Conservation (phyloP, 306 rosid species). For the Fragaria iinumae region DNA sequence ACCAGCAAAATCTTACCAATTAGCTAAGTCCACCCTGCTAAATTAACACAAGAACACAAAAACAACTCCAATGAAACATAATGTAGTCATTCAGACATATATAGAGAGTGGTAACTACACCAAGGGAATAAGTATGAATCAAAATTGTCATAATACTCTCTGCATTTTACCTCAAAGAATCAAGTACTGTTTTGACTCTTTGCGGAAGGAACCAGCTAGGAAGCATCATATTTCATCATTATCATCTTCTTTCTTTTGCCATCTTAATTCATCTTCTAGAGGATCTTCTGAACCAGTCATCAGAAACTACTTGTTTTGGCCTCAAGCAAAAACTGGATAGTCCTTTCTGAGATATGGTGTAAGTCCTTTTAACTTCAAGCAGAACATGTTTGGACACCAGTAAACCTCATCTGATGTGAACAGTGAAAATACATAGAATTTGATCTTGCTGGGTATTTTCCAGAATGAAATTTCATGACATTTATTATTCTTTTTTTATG, state of each 20-base stretch:
- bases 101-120: no score
- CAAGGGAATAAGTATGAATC: no score
- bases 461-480: not conserved
- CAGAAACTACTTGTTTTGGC: constrained; percentile 7
- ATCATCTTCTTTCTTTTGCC: not conserved
- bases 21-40: no score
- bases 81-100: no score
- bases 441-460: not conserved
- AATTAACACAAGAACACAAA: no score
- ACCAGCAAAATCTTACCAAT: no score
- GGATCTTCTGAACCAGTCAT: not conserved
- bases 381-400: not conserved
- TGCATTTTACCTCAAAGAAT: not conserved
- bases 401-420: not conserved
- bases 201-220: constrained; percentile 4
- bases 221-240: constrained; percentile 6
- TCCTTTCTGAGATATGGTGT: not conserved
- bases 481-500: not conserved
- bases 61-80: no score
- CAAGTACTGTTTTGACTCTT: not conserved
- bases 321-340: not conserved
- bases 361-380: not conserved
- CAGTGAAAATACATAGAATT: not conserved
- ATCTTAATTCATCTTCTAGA: not conserved
- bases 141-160: not conserved